Percentiles rank a stretch among this genome's conserved stretches.
Conservation (phyloP, 371 early-diverging fungal genomes). For the Mortierella sp. region DNA sequence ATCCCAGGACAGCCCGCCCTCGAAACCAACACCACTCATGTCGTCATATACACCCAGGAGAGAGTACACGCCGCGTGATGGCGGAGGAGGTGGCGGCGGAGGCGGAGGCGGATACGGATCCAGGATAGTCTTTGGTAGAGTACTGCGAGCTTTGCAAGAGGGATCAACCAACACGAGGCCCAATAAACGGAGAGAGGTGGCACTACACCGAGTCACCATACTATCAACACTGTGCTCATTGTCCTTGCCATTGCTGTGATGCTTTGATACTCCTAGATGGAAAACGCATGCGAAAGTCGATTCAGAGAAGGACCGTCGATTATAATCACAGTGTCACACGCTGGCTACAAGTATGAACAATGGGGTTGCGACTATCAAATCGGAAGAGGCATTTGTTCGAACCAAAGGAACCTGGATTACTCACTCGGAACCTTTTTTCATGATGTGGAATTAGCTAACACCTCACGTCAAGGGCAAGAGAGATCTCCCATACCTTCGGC, state of each 20-base stretch:
- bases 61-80: conserved; percentile 46
- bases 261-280: conserved; percentile 64
- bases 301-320: conserved; percentile 96
- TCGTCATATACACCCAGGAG: conserved; percentile 34
- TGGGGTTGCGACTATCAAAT: neutral
- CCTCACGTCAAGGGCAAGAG: conserved; percentile 72
- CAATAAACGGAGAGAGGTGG: neutral
- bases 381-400: neutral
- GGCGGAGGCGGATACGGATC: conserved; percentile 35
- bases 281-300: conserved; percentile 95
- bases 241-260: no score
- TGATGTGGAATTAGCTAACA: conserved; percentile 30
- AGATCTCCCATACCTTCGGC: conserved; percentile 75
- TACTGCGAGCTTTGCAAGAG: conserved; percentile 3
- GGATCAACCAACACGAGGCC: neutral
- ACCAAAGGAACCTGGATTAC: no score
- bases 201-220: no score
- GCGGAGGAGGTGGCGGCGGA: conserved; percentile 15
- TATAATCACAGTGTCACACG: conserved; percentile 90
- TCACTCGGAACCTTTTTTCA: conserved; percentile 5
- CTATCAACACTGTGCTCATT: no score
- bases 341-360: conserved; percentile 75
- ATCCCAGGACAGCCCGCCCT: no score
- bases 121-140: conserved; percentile 52
- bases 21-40: no score